Evolutionary conservation across 148 eudicot species (phyloP).

Genomic region (Nepenthes mirabilis): DNA sequence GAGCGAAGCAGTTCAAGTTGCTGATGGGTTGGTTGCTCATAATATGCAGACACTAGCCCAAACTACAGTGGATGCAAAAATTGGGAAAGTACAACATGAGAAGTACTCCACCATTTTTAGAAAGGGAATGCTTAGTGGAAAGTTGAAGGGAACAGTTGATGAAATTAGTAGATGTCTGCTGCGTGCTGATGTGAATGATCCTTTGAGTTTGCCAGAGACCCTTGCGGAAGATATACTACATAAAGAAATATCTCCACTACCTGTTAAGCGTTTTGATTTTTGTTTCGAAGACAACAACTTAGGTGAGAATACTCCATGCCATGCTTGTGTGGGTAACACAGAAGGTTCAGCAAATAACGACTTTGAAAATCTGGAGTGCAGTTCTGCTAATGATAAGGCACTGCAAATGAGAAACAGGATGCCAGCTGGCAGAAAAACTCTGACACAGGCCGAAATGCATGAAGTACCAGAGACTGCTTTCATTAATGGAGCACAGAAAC

Average conservation of each 20-base stretch:
- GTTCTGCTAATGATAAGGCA: slow-evolving; percentile 16
- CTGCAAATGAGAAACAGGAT: slow-evolving; percentile 5
- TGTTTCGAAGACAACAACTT: slow-evolving; percentile 39
- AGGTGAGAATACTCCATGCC: slow-evolving; percentile 14
- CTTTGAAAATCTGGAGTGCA: slow-evolving; percentile 9
- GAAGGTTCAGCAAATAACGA: slow-evolving; percentile 11
- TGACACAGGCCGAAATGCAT: slow-evolving; percentile 4
- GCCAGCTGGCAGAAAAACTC: slow-evolving; percentile 7
- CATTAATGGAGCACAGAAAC: slow-evolving; percentile 9
- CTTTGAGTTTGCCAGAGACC: slow-evolving; percentile 17
- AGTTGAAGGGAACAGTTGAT: slow-evolving; percentile 8
- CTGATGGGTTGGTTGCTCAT: slow-evolving; percentile 53
- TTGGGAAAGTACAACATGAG: slow-evolving; percentile 12
- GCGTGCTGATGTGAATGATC: slow-evolving; percentile 20
- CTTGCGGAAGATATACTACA: slow-evolving; percentile 19
- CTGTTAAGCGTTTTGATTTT: slow-evolving; percentile 87
- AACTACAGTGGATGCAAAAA: slow-evolving; percentile 15
- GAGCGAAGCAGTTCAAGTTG: slow-evolving; percentile 89
- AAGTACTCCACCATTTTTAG: slow-evolving; percentile 13
- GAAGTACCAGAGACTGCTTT: slow-evolving; percentile 15
- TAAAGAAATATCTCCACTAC: slow-evolving; percentile 68
- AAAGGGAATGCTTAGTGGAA: slow-evolving; percentile 15
- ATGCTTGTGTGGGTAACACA: slow-evolving; percentile 12
- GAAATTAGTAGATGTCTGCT: slow-evolving; percentile 16
- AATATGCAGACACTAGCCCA: slow-evolving; percentile 14